Base-by-base conservation (phyloP, 2,329 filamentous ascomycete genomes). In the Chaetomium sp. region DNA sequence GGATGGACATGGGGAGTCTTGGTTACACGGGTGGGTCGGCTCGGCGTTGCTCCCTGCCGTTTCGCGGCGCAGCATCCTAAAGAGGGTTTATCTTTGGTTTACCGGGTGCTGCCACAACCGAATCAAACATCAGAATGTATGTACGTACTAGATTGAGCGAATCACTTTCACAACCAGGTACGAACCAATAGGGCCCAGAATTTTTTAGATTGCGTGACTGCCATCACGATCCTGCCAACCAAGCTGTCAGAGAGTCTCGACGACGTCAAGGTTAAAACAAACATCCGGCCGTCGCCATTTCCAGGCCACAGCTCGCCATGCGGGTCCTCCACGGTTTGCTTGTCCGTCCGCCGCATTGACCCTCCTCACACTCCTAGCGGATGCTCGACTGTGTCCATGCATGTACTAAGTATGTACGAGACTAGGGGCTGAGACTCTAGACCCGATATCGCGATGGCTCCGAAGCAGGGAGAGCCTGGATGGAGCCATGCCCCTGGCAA, bases 1-100 rank as follows among this genome's bases (percentile, higher is more conserved):
- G 51, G 62, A 53, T 42, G 19, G 63, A 65, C 67, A 67, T 63
- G 67, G 63, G 51, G 60, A 13, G 42, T 58, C 42, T 63, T 19
- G 49, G 59, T 62, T 66, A 59, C 63, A 63, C 50, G 59, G 50
- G 38, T 60, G 59, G 62, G 57, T 59, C 57, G 64, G 66, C 56
- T 61, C 38, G 66, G 65, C 59, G 63, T 67, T 64, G 50, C 68
- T 61, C 51, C 56, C 60, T 65, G 66, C 64, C 33, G 38, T 51
- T 57, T 62, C 53, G 66, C 59, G 65, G 66, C 67, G 31, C 65
- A 63, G 65, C 38, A 45, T 38, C 33, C 31, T 61, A 33, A 31
- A 42, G 35, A 45, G 29, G 51, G 27, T 35, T 42, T 38, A 38
- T 31, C n/a, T n/a, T 42, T 21, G 23, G 38, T 27, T 49, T 31